Evolutionary conservation across 2,329 filamentous ascomycete species (phyloP).

Genomic region (Penicillium oxalicum): DNA sequence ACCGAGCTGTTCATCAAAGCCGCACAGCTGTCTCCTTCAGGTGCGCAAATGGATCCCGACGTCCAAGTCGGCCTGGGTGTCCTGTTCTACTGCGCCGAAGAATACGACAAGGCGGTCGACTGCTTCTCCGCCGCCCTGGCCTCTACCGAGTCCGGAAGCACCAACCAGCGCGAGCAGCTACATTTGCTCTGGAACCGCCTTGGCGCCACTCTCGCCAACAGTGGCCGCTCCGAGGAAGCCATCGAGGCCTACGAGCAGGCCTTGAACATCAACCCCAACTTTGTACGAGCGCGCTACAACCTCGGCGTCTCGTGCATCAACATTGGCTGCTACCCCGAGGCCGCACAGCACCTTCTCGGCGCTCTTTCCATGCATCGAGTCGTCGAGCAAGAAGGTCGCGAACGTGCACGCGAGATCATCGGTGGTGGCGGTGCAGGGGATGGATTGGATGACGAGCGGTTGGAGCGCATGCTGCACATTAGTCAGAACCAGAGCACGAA

Average conservation of each 20-base stretch:
- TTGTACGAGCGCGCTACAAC: constrained; percentile 94
- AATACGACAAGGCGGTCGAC: constrained; percentile 97
- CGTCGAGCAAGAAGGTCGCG: constrained; percentile 76
- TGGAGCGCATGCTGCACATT: constrained; percentile 75
- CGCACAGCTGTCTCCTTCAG: constrained; percentile 83
- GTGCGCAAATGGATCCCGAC: constrained; percentile 95
- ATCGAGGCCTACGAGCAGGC: constrained; percentile 96
- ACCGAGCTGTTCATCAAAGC: constrained; percentile 87
- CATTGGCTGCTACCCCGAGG: constrained; percentile 89
- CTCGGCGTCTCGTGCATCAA: constrained; percentile 96
- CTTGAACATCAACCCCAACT: constrained; percentile 84
- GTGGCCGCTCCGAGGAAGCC: constrained; percentile 85
- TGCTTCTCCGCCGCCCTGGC: constrained; percentile 92
- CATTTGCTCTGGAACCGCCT: constrained; percentile 97
- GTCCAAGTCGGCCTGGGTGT: constrained; percentile 96
- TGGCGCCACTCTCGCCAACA: constrained; percentile 92
- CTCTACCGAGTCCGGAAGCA: constrained; percentile 73
- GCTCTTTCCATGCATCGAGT: constrained; percentile 94
- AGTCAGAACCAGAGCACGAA: constrained; percentile 93
- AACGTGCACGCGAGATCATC: constrained; percentile 77
- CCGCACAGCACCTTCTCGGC: constrained; percentile 84
- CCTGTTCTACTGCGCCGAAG: constrained; percentile 94
- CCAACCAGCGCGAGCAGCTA: constrained; percentile 77
- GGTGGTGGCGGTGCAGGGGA: constrained; percentile 46
- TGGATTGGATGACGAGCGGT: constrained; percentile 59